Evolutionary conservation across 169 alveolate genomes (phyloP).

Genomic region (Babesia microti): DNA sequence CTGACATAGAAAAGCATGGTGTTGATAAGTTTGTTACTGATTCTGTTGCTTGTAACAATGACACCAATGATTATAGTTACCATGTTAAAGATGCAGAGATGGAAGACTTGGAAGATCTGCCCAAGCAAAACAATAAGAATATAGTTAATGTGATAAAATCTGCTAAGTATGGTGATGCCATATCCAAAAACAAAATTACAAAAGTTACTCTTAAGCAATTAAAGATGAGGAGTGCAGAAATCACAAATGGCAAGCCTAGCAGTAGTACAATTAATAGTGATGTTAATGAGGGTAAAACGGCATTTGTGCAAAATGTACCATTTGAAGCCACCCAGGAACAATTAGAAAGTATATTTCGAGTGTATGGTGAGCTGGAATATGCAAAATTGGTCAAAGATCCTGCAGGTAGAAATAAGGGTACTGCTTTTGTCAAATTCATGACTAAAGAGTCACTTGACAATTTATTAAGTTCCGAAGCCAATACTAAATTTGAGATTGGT

Average conservation of each 20-base stretch:
- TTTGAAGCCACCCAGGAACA: constrained; percentile 32
- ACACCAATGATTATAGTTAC: not conserved
- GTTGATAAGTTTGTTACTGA: not conserved
- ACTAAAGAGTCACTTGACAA: constrained; percentile 18
- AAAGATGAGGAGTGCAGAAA: too few relatives aligned
- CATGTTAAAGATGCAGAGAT: too few relatives aligned
- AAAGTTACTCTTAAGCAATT: not conserved
- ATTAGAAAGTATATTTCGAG: constrained; percentile 16
- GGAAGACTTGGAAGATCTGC: not conserved
- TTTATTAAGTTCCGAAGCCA: not conserved
- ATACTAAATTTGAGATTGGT: constrained; percentile 14
- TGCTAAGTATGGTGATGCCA: constrained; percentile 5
- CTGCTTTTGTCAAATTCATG: constrained; percentile 26
- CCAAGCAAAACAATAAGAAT: not conserved
- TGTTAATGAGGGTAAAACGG: constrained; percentile 14
- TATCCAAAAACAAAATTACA: constrained; percentile 2
- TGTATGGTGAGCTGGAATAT: constrained; percentile 27
- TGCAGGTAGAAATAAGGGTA: constrained; percentile 20
- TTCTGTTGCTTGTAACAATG: not conserved
- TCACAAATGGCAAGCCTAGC: too few relatives aligned
- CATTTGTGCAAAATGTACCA: constrained; percentile 40
- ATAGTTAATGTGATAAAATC: not conserved
- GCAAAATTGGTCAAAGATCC: constrained; percentile 25
- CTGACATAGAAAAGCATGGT: not conserved
- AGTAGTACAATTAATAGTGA: too few relatives aligned